Base-by-base conservation (phyloP, 83 land plant species). In the Diphasiastrum complanatum region DNA sequence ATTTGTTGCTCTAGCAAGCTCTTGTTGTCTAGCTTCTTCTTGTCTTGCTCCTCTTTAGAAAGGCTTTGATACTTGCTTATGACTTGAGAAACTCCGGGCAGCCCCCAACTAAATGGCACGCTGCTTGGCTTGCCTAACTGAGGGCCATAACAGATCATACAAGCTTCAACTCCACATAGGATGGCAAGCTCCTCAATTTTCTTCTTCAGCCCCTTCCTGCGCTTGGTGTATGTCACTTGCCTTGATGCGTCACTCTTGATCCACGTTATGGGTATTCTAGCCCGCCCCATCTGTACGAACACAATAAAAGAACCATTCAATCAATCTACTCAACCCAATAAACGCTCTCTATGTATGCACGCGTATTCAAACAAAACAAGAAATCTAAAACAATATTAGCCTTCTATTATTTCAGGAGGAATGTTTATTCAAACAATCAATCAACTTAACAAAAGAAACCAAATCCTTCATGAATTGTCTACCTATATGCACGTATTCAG, bases 171-270 rank as follows among this genome's bases (percentile, higher is more conserved):
- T 2, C 70, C 70, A 25, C 70, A 65, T 33, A 72, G 41, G 3
- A 66, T 63, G 30, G 64, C 51, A 28, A 72, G 70, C 54, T 72
- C 75, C 31, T 57, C 61, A 27, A 57, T 64, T 55, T 72, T 72
- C 45, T 72, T 72, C 64, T 65, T 65, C 50, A 72, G 40, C 20
- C 70, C 64, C 32, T 65, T 52, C 56, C 47, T 57, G 16, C 75
- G 2, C 60, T 72, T 72, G 31, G 37, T 65, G 48, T 33, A 72
- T 18, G 70, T 72, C 1, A 66, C 71, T 20, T 66, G 61, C 26
- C 75, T 3, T 5, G 75, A 67, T 18, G 71, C 40, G 20, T 65
- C 59, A 33, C 41, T 48, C 20, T 43, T 67, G 35, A 72, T 65
- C 75, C 71, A 66, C 5, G 68, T 65, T 35, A 65, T 65, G 27